phyloP scores from a whole-genome alignment of 345 rosid genomes.

The Excoecaria agallocha region DNA sequence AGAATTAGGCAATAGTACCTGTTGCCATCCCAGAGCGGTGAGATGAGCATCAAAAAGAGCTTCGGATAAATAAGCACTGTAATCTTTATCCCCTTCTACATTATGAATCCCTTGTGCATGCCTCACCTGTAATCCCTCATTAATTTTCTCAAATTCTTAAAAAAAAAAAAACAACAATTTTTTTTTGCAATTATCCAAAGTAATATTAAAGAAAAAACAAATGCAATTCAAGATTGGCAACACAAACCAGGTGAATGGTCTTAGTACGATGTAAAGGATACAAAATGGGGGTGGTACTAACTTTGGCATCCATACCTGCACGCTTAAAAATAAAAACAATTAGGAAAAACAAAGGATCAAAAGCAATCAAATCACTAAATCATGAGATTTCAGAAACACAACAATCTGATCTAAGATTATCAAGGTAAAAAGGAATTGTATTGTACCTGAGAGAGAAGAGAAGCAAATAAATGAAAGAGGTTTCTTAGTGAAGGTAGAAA shows the following conservation, averaged over 20 bases:
- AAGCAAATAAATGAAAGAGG: background rate
- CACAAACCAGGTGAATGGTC: constrained; percentile 70
- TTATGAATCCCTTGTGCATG: constrained; percentile 94
- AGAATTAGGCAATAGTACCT: constrained; percentile 35
- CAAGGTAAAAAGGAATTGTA: background rate
- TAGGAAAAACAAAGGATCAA: background rate
- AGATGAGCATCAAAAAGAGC: constrained; percentile 71
- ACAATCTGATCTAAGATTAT: background rate
- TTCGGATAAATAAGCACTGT: constrained; percentile 48
- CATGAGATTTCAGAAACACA: background rate
- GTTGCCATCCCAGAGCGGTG: constrained; percentile 86
- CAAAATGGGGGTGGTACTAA: constrained; percentile 34
- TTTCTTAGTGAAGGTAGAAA: too few relatives aligned
- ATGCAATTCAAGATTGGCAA: background rate
- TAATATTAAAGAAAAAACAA: constrained; percentile 3
- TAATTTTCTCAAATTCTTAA: background rate
- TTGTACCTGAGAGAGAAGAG: constrained; percentile 6
- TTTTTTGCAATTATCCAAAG: too few relatives aligned
- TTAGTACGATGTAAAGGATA: constrained; percentile 74
- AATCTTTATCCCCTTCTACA: constrained; percentile 64
- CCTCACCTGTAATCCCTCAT: constrained; percentile 48
- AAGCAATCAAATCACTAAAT: background rate
- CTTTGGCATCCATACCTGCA: constrained; percentile 48
- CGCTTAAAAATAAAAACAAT: background rate
- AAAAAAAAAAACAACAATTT: too few relatives aligned